phyloP scores from a whole-genome alignment of 495 filamentous ascomycete species.

The Lasiosphaeria miniovina region DNA sequence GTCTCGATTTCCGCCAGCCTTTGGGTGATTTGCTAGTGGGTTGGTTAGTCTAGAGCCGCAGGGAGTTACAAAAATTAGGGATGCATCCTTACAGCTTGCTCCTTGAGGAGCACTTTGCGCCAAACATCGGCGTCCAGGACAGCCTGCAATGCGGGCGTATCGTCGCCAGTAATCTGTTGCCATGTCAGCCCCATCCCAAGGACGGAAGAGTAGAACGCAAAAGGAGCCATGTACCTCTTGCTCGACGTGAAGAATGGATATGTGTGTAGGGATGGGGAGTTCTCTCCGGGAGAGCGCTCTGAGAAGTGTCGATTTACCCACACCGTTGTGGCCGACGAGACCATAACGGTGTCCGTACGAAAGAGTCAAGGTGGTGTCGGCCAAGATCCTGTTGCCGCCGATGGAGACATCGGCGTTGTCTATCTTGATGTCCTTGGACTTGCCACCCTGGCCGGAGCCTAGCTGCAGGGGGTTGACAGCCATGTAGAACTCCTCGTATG shows the following conservation, averaged over 20 bases:
- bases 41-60: conserved; percentile 18
- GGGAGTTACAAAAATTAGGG: not conserved
- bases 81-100: conserved; percentile 68
- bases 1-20: conserved; percentile 76
- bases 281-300: conserved; percentile 91
- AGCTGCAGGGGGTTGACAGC: conserved; percentile 93
- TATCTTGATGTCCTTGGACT: conserved; percentile 99
- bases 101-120: conserved; percentile 89
- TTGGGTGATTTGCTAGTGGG: conserved; percentile 69
- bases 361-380: conserved; percentile 83
- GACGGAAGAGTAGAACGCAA: not conserved
- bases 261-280: conserved; percentile 89
- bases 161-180: conserved; percentile 82
- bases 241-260: conserved; percentile 97
- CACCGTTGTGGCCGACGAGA: conserved; percentile 98
- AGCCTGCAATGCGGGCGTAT: conserved; percentile 91
- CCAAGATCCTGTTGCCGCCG: conserved; percentile 81
- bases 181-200: conserved; percentile 17
- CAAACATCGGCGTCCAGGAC: conserved; percentile 98
- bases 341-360: conserved; percentile 94
- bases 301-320: conserved; percentile 95
- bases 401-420: conserved; percentile 94
- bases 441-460: conserved; percentile 62
- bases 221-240: conserved; percentile 69
- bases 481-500: conserved; percentile 99